These are phyloP conservation scores for Carex parvula DNA, from an alignment of 176 grass and related monocot genomes.

Conservation along the genomic window DNA sequence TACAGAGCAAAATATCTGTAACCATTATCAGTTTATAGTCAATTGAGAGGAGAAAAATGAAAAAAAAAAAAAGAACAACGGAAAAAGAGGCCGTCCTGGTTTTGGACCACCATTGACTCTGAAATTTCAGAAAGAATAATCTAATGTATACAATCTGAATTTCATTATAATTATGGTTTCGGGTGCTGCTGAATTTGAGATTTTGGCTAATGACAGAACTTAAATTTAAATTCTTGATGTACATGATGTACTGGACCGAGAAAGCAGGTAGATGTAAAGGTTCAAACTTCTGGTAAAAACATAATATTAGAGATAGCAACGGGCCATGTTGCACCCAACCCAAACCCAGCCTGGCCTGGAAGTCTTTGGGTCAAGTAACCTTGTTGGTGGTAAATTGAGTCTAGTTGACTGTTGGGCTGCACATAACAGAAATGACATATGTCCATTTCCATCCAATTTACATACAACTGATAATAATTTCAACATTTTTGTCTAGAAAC, in stretches of 20 bases:
- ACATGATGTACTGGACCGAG: too few species aligned
- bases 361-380: too few species aligned
- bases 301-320: too few species aligned
- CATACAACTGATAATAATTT: not conserved
- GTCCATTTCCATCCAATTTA: not conserved
- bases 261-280: too few species aligned
- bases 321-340: too few species aligned
- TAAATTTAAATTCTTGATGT: too few species aligned
- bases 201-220: not conserved
- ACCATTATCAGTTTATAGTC: not conserved
- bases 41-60: not conserved
- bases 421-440: not conserved
- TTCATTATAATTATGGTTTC: not conserved
- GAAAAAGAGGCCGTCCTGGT: not conserved
- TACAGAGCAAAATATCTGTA: not conserved
- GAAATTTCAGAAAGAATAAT: not conserved
- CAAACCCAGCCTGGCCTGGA: too few species aligned
- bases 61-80: not conserved
- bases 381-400: not conserved
- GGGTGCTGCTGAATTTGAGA: not conserved
- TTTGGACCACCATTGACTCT: not conserved
- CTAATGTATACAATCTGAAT: not conserved
- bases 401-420: not conserved
- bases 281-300: too few species aligned
- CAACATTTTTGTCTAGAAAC: not conserved